Evolutionary conservation across 169 alveolate species (phyloP).

Genomic region (Plasmodium vinckei): DNA sequence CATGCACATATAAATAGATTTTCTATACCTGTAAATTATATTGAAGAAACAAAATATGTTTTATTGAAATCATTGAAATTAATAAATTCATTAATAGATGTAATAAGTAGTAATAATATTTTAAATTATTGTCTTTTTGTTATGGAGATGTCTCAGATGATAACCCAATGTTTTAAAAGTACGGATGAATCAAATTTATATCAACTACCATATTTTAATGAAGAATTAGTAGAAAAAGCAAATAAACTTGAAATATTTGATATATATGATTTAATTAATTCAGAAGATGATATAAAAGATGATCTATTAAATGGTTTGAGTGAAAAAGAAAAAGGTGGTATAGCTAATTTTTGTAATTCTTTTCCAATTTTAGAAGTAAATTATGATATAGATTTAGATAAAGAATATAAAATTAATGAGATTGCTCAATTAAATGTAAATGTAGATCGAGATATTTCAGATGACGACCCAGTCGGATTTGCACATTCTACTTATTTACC

Average conservation of each 20-base stretch:
- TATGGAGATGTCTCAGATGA: constrained; percentile 97
- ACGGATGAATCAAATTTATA: constrained; percentile 90
- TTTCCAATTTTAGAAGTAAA: constrained; percentile 91
- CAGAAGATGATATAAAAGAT: constrained; percentile 96
- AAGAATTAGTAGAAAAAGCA: constrained; percentile 87
- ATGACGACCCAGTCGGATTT: constrained; percentile 87
- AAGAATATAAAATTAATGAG: constrained; percentile 78
- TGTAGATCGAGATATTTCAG: constrained; percentile 68
- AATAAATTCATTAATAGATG: constrained; percentile 98
- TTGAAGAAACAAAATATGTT: constrained; percentile 86
- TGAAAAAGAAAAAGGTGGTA: constrained; percentile 87
- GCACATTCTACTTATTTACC: constrained; percentile 96
- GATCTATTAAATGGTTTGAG: constrained; percentile 85
- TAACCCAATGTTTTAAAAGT: constrained; percentile 95
- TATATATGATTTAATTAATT: constrained; percentile 94
- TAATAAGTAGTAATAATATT: constrained; percentile 95
- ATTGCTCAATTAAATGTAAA: constrained; percentile 72
- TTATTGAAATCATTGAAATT: constrained; percentile 88
- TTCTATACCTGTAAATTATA: constrained; percentile 87
- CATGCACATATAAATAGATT: constrained; percentile 96
- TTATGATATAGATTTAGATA: constrained; percentile 75
- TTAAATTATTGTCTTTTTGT: constrained; percentile 95
- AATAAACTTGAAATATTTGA: constrained; percentile 91
- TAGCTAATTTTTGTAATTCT: constrained; percentile 92
- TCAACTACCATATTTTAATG: constrained; percentile 94